These are phyloP conservation scores for Zygnema circumcarinatum DNA, from an alignment of 139 green algal genomes.

Conservation along the genomic window DNA sequence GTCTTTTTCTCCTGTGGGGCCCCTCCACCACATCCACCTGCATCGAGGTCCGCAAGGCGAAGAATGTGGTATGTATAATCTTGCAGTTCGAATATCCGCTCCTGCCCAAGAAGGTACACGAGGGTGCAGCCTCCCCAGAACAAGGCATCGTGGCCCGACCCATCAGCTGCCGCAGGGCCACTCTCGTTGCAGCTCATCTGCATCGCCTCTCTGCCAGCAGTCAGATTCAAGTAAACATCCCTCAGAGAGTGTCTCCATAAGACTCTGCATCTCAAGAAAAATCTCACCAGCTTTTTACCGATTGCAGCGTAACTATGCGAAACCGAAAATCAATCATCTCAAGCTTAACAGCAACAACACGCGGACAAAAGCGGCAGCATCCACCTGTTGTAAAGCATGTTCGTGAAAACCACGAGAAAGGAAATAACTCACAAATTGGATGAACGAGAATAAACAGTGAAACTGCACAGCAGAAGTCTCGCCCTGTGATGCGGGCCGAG, in stretches of 20 bases:
- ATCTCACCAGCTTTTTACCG: too few relatives aligned
- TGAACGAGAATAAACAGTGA: conserved; percentile 3
- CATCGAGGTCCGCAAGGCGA: not conserved
- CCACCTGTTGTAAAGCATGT: too few relatives aligned
- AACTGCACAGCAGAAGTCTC: not conserved
- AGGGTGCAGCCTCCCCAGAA: not conserved
- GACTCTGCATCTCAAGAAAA: too few relatives aligned
- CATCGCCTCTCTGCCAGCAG: not conserved
- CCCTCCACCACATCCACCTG: too few relatives aligned
- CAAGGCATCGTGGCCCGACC: not conserved
- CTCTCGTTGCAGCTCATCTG: not conserved
- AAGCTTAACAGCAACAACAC: too few relatives aligned
- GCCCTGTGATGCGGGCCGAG: not conserved
- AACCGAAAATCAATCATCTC: not conserved
- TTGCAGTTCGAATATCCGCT: not conserved
- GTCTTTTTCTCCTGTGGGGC: too few relatives aligned
- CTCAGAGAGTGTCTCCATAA: not conserved
- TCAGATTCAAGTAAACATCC: not conserved
- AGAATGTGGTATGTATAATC: conserved; percentile 1
- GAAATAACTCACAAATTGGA: conserved; percentile 9
- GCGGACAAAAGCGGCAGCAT: too few relatives aligned
- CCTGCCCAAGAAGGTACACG: conserved; percentile 6
- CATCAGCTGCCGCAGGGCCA: not conserved
- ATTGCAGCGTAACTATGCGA: not conserved
- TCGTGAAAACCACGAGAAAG: too few relatives aligned